Percentiles rank a stretch among this genome's conserved stretches.
Conservation (phyloP, 2,329 filamentous ascomycete genomes). For the Hypoxylon sp. region DNA sequence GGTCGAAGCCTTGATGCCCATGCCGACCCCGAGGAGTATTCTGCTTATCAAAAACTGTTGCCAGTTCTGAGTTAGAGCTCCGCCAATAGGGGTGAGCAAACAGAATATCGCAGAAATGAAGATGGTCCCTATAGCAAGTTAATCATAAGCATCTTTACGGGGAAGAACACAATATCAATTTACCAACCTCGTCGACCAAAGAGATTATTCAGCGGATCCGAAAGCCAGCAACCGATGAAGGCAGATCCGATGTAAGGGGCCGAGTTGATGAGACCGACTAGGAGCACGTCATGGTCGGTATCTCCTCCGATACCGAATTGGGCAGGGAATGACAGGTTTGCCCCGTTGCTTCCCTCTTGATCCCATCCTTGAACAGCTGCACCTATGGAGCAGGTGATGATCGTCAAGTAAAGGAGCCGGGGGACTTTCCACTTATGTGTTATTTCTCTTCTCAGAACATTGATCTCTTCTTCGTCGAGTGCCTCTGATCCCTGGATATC, state of each 20-base stretch:
- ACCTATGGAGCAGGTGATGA: conserved; percentile 61
- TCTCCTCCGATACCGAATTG: conserved; percentile 38
- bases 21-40: conserved; percentile 77
- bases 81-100: conserved; percentile 65
- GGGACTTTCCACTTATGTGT: conserved; percentile 78
- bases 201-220: conserved; percentile 76
- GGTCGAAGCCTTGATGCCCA: conserved; percentile 77
- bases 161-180: neutral
- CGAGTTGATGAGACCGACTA: conserved; percentile 74
- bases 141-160: neutral
- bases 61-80: conserved; percentile 62
- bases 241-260: conserved; percentile 76
- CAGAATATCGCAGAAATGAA: conserved; percentile 74
- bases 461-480: conserved; percentile 70
- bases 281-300: conserved; percentile 67
- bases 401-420: conserved; percentile 73
- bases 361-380: conserved; percentile 80
- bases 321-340: conserved; percentile 69
- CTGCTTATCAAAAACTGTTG: conserved; percentile 78
- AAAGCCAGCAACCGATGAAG: conserved; percentile 79
- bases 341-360: conserved; percentile 77
- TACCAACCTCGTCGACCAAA: conserved; percentile 73
- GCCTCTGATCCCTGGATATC: conserved; percentile 54
- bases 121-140: conserved; percentile 58
- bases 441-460: conserved; percentile 70